These are phyloP conservation scores for Peronospora farinosa DNA, from an alignment of 352 stramenopile species.

Conservation along the genomic window DNA sequence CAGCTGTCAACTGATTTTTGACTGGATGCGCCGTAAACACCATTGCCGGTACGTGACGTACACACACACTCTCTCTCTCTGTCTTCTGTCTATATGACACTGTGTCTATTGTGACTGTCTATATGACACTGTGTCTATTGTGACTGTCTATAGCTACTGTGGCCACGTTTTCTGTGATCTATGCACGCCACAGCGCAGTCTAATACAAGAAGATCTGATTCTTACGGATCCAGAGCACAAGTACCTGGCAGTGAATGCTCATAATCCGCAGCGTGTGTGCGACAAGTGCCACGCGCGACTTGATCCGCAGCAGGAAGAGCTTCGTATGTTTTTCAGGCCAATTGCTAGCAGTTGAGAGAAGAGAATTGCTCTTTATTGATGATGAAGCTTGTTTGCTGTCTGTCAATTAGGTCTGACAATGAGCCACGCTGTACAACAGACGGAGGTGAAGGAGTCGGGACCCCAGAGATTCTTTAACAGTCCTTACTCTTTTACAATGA, in stretches of 20 bases:
- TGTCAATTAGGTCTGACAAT: conserved; percentile 41
- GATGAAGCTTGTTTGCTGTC: not conserved
- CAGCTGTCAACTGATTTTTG: conserved; percentile 76
- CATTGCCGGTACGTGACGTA: conserved; percentile 59
- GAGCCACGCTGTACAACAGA: conserved; percentile 78
- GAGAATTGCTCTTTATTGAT: not conserved
- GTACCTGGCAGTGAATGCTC: conserved; percentile 71
- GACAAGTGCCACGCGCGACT: conserved; percentile 63
- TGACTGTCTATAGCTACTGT: conserved; percentile 37
- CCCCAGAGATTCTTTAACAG: conserved; percentile 75
- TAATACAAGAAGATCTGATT: conserved; percentile 74
- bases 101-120: not conserved
- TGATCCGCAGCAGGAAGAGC: conserved; percentile 49
- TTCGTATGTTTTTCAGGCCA: conserved; percentile 37
- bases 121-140: not conserved
- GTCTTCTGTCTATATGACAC: not conserved
- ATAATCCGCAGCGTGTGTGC: conserved; percentile 82
- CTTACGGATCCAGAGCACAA: conserved; percentile 60
- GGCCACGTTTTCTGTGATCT: conserved; percentile 74
- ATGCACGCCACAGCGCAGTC: conserved; percentile 60
- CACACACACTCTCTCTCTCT: conserved; percentile 1
- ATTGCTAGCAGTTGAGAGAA: not conserved
- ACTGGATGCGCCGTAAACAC: conserved; percentile 86
- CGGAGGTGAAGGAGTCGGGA: conserved; percentile 55
- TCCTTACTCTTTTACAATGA: conserved; percentile 86